Conservation (phyloP, 164 flowering plant genomes). For the Echeveria elegans region DNA sequence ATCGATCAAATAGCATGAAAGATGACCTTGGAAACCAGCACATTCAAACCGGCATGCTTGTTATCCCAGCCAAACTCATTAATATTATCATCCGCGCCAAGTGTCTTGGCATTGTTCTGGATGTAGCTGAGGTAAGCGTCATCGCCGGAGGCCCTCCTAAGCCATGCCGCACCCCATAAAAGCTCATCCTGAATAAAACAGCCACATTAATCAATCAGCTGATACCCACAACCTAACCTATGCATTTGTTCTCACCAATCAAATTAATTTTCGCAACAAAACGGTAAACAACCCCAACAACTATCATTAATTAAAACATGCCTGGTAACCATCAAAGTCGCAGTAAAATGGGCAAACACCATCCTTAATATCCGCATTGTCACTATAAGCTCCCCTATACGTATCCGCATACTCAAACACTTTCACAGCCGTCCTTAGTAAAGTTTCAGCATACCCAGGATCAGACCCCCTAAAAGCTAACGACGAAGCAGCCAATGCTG, state of each 20-base stretch:
- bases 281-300: not conserved
- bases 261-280: not conserved
- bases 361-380: conserved; percentile 47
- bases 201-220: conserved; percentile 1
- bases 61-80: conserved; percentile 98
- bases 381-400: conserved; percentile 89
- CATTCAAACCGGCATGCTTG: conserved; percentile 93
- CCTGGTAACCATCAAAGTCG: conserved; percentile 90
- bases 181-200: conserved; percentile 63
- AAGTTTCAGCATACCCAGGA: conserved; percentile 62
- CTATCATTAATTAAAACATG: conserved; percentile 8
- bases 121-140: conserved; percentile 61
- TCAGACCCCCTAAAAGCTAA: conserved; percentile 69
- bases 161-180: conserved; percentile 98
- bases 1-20: not conserved
- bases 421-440: conserved; percentile 42
- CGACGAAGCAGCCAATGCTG: conserved; percentile 88
- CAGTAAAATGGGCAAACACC: conserved; percentile 95
- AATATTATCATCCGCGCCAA: conserved; percentile 80
- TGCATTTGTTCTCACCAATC: not conserved
- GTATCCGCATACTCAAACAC: conserved; percentile 69
- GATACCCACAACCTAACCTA: not conserved
- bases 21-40: conserved; percentile 74
- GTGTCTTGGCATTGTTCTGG: conserved; percentile 63
- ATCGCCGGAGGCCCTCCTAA: conserved; percentile 60